Conservation (phyloP, 2,329 filamentous ascomycete genomes). For the Tolypocladium album region DNA sequence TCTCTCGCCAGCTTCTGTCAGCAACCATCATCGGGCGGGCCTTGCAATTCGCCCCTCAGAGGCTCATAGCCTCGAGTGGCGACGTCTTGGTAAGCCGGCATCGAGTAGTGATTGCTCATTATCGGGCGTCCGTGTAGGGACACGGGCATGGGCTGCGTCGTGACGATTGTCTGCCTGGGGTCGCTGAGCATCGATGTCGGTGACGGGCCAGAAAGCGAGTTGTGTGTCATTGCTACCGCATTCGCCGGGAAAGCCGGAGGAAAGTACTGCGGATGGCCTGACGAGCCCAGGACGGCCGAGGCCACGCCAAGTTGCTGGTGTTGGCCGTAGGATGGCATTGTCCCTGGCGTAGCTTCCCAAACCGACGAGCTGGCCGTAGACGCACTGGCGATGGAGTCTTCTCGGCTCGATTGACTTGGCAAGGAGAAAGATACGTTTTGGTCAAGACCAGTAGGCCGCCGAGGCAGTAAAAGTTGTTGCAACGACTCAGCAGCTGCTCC, state of each 20-base stretch:
- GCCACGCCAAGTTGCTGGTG: slow-evolving; percentile 6
- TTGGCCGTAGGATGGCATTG: slow-evolving; percentile 15
- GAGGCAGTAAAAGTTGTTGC: slow-evolving; percentile 25
- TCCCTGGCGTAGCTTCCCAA: slow-evolving; percentile 19
- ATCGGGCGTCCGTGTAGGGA: slow-evolving; percentile 10
- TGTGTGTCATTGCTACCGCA: not conserved
- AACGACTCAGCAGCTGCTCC: slow-evolving; percentile 20
- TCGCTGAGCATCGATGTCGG: slow-evolving; percentile 13
- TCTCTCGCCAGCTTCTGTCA: slow-evolving; percentile 8
- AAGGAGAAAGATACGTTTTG: slow-evolving; percentile 14
- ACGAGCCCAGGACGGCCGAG: not conserved
- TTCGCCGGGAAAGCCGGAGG: slow-evolving; percentile 1
- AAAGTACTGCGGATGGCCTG: slow-evolving; percentile 3
- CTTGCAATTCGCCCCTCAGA: not conserved
- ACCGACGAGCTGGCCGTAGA: slow-evolving; percentile 20
- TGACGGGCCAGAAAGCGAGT: slow-evolving; percentile 7
- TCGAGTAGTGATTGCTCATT: slow-evolving; percentile 13
- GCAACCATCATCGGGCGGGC: slow-evolving; percentile 7
- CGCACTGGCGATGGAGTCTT: slow-evolving; percentile 20
- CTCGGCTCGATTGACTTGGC: slow-evolving; percentile 20
- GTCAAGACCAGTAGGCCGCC: slow-evolving; percentile 19
- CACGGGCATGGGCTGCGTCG: slow-evolving; percentile 10
- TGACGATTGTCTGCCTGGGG: slow-evolving; percentile 7
- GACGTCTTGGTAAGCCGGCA: slow-evolving; percentile 12
- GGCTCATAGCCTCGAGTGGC: slow-evolving; percentile 9